A percentile compares a stretch with the other conserved stretches of the same genome.
phyloP scores from a whole-genome alignment of 805 yeast species.

The Dipodascus geniculatus region DNA sequence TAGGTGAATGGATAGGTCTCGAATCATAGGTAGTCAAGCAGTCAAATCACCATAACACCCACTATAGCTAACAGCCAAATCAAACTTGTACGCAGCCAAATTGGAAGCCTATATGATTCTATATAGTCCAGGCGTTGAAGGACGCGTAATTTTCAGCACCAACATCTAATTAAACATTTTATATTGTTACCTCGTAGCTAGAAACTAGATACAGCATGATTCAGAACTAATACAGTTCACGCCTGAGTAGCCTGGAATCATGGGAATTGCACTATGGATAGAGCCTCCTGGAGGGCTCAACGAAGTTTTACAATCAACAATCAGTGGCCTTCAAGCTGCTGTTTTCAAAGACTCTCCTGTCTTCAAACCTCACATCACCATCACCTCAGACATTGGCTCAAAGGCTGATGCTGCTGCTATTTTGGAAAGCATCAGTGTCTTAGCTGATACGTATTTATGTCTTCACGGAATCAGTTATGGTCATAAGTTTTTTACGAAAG shows the following conservation, averaged over 20 bases:
- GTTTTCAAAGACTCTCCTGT: constrained; percentile 59
- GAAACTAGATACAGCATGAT: background rate
- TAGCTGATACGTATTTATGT: constrained; percentile 27
- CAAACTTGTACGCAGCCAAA: too few relatives aligned
- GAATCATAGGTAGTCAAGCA: too few relatives aligned
- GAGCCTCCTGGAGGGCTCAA: constrained; percentile 41
- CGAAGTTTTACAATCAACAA: constrained; percentile 46
- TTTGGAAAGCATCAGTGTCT: constrained; percentile 40
- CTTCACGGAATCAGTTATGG: constrained; percentile 36
- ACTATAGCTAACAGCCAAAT: too few relatives aligned
- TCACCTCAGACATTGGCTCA: constrained; percentile 39
- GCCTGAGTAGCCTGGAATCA: too few relatives aligned
- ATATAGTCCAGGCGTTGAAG: too few relatives aligned
- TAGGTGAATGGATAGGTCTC: too few relatives aligned
- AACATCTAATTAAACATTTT: too few relatives aligned
- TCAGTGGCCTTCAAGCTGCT: constrained; percentile 45
- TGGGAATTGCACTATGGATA: constrained; percentile 62
- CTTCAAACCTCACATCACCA: constrained; percentile 69
- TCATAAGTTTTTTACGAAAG: constrained; percentile 39
- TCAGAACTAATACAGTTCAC: background rate
- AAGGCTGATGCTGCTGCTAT: constrained; percentile 48
- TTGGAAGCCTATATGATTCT: too few relatives aligned
- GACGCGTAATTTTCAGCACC: background rate
- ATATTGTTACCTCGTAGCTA: too few relatives aligned
- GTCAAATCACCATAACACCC: too few relatives aligned